Conservation (phyloP, 495 filamentous ascomycete genomes). For the Annulohypoxylon moriforme region DNA sequence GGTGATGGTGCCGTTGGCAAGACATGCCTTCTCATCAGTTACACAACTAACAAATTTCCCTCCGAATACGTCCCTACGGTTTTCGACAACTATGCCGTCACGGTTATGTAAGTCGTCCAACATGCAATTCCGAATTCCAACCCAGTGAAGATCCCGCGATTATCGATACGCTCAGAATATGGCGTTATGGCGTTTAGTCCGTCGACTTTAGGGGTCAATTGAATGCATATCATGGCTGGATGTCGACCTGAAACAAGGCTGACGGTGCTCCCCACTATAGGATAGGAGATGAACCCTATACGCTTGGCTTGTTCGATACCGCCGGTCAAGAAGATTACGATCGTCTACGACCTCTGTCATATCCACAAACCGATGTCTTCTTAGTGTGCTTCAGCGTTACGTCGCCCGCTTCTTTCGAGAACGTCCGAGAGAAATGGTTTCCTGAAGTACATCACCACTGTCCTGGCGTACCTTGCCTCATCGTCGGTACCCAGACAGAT, state of each 20-base stretch:
- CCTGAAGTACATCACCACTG: constrained; percentile 99
- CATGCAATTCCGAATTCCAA: background rate
- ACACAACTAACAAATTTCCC: constrained; percentile 99
- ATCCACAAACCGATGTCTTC: constrained; percentile 98
- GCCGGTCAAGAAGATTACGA: constrained; percentile 99
- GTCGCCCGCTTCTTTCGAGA: constrained; percentile 98
- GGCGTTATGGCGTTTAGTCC: background rate
- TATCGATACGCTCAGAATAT: background rate
- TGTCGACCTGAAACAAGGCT: constrained; percentile 30
- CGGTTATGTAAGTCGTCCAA: constrained; percentile 87
- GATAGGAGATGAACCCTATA: constrained; percentile 99
- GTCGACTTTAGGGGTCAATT: constrained; percentile 20
- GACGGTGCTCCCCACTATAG: constrained; percentile 59
- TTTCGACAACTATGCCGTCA: constrained; percentile 99
- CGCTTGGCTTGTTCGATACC: constrained; percentile 96
- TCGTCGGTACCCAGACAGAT: constrained; percentile 98
- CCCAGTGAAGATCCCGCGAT: background rate
- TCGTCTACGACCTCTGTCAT: constrained; percentile 93
- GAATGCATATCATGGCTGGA: constrained; percentile 3
- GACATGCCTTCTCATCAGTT: constrained; percentile 97
- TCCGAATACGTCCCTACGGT: constrained; percentile 99
- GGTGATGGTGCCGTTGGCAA: constrained; percentile 99
- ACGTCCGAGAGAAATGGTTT: constrained; percentile 99
- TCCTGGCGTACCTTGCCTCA: constrained; percentile 96
- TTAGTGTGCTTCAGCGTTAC: constrained; percentile 99